These are phyloP conservation scores for Nakazawaea wyomingensis DNA, from an alignment of 805 yeast genomes.

Conservation along the genomic window DNA sequence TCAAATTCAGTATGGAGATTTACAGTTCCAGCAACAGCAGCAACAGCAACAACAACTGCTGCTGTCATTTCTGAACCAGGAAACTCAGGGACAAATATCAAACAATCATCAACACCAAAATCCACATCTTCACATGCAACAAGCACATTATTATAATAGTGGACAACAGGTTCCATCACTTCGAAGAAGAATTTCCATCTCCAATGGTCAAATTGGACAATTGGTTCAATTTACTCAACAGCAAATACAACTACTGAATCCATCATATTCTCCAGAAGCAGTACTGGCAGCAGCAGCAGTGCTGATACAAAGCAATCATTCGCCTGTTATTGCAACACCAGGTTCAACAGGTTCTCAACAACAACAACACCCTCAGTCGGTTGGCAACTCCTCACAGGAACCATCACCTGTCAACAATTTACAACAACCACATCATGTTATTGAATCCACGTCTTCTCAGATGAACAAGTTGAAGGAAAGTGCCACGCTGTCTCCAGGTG, in stretches of 20 bases:
- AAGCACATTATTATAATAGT: background rate
- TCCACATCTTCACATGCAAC: background rate
- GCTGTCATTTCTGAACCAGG: background rate
- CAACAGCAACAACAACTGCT: background rate
- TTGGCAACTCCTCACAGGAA: background rate
- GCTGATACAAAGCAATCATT: constrained; percentile 1
- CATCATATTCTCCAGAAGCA: constrained; percentile 10
- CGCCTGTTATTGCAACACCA: constrained; percentile 1
- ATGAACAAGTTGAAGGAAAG: background rate
- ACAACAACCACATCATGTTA: background rate
- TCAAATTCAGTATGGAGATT: background rate
- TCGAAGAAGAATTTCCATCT: constrained; percentile 70
- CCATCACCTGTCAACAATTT: background rate
- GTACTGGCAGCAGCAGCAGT: constrained; percentile 9
- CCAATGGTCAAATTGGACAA: constrained; percentile 83
- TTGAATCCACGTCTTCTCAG: background rate
- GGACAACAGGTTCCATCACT: constrained; percentile 16
- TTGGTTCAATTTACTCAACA: constrained; percentile 34
- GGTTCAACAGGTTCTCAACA: constrained; percentile 11
- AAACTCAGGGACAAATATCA: background rate
- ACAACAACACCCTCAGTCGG: constrained; percentile 12
- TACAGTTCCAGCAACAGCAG: background rate
- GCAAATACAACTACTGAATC: constrained; percentile 12
- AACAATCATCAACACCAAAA: background rate
- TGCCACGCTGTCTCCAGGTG: background rate